Percentiles rank a stretch among this genome's conserved stretches.
phyloP scores from a whole-genome alignment of 2,329 filamentous ascomycete genomes.

The Fusarium verticillioides region DNA sequence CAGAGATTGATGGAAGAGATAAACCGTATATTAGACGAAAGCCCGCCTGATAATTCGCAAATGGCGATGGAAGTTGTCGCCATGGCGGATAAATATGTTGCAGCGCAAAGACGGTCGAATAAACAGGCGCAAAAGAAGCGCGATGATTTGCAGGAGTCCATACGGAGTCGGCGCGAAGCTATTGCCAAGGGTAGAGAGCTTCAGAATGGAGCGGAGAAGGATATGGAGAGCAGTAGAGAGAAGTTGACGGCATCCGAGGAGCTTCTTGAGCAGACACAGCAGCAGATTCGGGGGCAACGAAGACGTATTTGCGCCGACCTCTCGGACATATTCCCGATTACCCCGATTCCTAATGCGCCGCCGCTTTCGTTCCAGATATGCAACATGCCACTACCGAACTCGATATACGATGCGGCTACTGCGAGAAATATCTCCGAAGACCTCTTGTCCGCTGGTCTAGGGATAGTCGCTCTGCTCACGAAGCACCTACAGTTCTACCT shows the following conservation, averaged over 20 bases:
- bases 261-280: constrained; percentile 66
- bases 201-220: constrained; percentile 67
- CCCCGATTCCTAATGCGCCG: constrained; percentile 64
- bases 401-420: constrained; percentile 70
- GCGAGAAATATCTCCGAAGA: constrained; percentile 69
- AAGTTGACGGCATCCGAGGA: constrained; percentile 67
- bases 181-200: constrained; percentile 72
- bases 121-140: constrained; percentile 70
- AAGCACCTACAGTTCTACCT: constrained; percentile 86
- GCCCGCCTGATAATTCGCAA: constrained; percentile 56
- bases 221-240: constrained; percentile 70
- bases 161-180: constrained; percentile 71
- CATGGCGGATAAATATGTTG: constrained; percentile 65
- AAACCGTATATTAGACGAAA: constrained; percentile 63
- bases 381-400: constrained; percentile 81
- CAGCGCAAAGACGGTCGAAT: constrained; percentile 73
- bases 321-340: constrained; percentile 81
- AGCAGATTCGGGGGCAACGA: constrained; percentile 84
- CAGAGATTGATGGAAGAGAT: constrained; percentile 83
- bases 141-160: constrained; percentile 74
- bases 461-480: constrained; percentile 80
- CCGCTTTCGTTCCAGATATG: constrained; percentile 87
- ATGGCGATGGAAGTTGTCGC: constrained; percentile 61
- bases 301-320: constrained; percentile 90
- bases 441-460: constrained; percentile 81